Percentiles rank a stretch among this genome's conserved stretches.
Conservation (phyloP, 2,329 filamentous ascomycete genomes). For the Aspergillus pseudoglaucus region DNA sequence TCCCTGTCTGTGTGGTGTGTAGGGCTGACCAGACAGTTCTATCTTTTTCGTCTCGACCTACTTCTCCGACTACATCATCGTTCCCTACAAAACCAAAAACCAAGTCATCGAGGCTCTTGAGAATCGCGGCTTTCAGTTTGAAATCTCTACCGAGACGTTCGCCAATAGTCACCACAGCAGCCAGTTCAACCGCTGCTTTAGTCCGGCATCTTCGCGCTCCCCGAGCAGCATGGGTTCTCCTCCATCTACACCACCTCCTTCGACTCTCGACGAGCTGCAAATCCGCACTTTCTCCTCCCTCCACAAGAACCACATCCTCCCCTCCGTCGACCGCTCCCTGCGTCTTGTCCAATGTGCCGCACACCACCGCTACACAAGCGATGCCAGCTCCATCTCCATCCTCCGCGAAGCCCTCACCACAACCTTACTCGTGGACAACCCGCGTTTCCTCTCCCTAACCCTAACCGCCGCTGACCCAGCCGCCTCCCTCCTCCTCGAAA, state of each 20-base stretch:
- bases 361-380: slow-evolving; percentile 39
- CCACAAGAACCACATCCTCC: slow-evolving; percentile 67
- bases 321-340: slow-evolving; percentile 62
- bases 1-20: neutral
- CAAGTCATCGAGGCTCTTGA: slow-evolving; percentile 72
- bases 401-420: slow-evolving; percentile 34
- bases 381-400: slow-evolving; percentile 31
- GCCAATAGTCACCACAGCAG: slow-evolving; percentile 46
- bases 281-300: slow-evolving; percentile 75
- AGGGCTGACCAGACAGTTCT: slow-evolving; percentile 44
- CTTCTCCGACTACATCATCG: slow-evolving; percentile 93
- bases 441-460: slow-evolving; percentile 46
- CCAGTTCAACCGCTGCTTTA: slow-evolving; percentile 35
- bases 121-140: slow-evolving; percentile 75
- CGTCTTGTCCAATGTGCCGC: slow-evolving; percentile 79
- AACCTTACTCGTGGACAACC: slow-evolving; percentile 32
- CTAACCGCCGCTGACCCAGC: slow-evolving; percentile 40
- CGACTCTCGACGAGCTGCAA: slow-evolving; percentile 72
- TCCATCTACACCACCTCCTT: slow-evolving; percentile 68
- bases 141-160: slow-evolving; percentile 62
- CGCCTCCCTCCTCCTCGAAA: slow-evolving; percentile 41
- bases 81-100: slow-evolving; percentile 66
- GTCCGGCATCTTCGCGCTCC: slow-evolving; percentile 21
- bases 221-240: slow-evolving; percentile 23
- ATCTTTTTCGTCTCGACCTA: slow-evolving; percentile 99